Evolutionary conservation across 1,139 yeast genomes (phyloP), one percentile per base, ranked within the genome.

Genomic region (Saccharomyces hybrid): DNA sequence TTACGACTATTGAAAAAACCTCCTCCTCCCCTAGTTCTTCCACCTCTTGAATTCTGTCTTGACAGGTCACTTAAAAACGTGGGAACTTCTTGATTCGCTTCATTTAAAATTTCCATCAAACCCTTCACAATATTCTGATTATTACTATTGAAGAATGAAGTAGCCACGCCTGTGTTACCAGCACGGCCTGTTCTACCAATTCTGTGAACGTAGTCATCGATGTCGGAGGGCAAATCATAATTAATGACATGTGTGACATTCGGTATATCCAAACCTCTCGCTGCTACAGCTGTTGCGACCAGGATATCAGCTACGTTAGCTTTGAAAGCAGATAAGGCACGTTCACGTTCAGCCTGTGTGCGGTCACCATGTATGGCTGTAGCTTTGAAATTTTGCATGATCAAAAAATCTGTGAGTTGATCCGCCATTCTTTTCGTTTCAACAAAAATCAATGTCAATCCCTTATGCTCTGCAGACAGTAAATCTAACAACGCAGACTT

Each of bases 101-200:
- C 99, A 64, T 82, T 74, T 68, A 93, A 83, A 66, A 93, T 81
- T 57, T 88, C 96, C 69, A 89, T 73, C 73, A 93, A 76, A 57
- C 89, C 96, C 74, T 88, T 88, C 62, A 83, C 93, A 68, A 93
- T 80, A 70, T 89, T 90, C 72, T 81, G 84, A 82, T 89, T 93
- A 73, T 86, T 86, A 76, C 96, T 85, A 84, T 91, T 93, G 76
- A 93, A 88, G 79, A 93, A 91, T 52, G 98, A 95, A 63, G 96
- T 88, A 63, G 98, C 96, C 67, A 87, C 80, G 85, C 99, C 99
- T 60, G 85, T 84, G 78, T 91, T 93, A 80, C 98, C 98, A 67
- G 98, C 98, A 84, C 99, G 95, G 74, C 98, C 99, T 67, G 99
- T 93, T 84, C 99, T 95, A 80, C 98, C 98, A 71, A 93, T 91